phyloP scores from a whole-genome alignment of 495 filamentous ascomycete species.

The Thermothielavioides terrestris region DNA sequence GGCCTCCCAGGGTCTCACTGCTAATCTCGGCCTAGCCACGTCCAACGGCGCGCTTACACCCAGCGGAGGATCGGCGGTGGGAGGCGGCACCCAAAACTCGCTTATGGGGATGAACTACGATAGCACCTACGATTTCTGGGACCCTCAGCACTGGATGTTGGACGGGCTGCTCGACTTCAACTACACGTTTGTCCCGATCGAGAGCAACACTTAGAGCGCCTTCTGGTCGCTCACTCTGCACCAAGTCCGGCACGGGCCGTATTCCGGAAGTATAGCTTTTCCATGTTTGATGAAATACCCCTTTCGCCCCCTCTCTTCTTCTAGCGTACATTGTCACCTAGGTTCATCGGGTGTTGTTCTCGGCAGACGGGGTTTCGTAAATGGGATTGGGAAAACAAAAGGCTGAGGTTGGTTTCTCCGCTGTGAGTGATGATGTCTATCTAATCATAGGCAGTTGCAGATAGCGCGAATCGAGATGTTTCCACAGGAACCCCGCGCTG shows the following conservation, averaged over 20 bases:
- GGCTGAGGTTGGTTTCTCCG: not conserved
- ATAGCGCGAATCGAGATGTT: not conserved
- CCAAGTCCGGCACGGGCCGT: not conserved
- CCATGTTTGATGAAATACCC: conserved; percentile 12
- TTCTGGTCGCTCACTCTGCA: not conserved
- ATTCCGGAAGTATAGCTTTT: not conserved
- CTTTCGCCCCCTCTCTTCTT: conserved; percentile 10
- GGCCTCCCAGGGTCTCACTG: conserved; percentile 27
- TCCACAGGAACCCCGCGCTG: not conserved
- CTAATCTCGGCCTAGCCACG: conserved; percentile 20
- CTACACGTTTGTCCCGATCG: conserved; percentile 47
- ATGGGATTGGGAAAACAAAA: not conserved
- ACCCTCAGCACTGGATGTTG: conserved; percentile 84
- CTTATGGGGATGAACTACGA: conserved; percentile 44
- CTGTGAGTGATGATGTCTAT: not conserved
- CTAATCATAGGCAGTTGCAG: conserved; percentile 1
- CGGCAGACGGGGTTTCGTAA: not conserved
- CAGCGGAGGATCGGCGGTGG: conserved; percentile 33
- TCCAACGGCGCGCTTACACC: conserved; percentile 43
- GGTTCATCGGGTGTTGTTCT: not conserved
- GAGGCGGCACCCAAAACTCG: conserved; percentile 30
- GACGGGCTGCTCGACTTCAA: conserved; percentile 78
- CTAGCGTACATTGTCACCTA: not conserved
- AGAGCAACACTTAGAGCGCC: conserved; percentile 32
- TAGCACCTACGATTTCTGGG: conserved; percentile 74